phyloP scores from a whole-genome alignment of 495 filamentous ascomycete genomes.

The Podospora pseudoanserina region DNA sequence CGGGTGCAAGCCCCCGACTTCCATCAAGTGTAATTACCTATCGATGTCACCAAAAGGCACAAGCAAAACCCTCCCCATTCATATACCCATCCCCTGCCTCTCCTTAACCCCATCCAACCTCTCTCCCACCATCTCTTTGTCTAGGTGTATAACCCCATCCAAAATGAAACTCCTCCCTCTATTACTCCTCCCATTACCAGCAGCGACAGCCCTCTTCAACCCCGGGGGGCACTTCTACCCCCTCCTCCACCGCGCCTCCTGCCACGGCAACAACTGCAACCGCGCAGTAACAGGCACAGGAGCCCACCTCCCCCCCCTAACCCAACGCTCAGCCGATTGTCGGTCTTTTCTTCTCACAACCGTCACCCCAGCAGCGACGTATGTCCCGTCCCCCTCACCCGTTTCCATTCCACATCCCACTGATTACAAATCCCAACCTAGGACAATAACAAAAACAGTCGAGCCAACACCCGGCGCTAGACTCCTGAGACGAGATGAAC shows the following conservation, averaged over 20 bases:
- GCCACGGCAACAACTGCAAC: conserved; percentile 38
- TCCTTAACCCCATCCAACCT: background rate
- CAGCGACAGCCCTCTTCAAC: conserved; percentile 25
- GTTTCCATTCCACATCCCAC: background rate
- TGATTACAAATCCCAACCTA: background rate
- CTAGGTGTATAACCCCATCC: background rate
- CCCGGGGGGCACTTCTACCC: conserved; percentile 23
- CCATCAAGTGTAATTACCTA: background rate
- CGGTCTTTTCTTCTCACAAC: conserved; percentile 33
- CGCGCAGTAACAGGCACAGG: conserved; percentile 34
- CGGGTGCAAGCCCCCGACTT: background rate
- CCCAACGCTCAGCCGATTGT: conserved; percentile 31
- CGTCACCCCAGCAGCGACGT: conserved; percentile 33
- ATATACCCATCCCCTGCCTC: background rate
- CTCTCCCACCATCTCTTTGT: too few relatives aligned
- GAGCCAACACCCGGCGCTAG: conserved; percentile 14
- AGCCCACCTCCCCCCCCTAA: conserved; percentile 23
- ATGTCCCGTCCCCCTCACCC: conserved; percentile 9
- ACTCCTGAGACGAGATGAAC: conserved; percentile 7
- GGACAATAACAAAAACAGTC: conserved; percentile 32
- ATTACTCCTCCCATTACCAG: background rate
- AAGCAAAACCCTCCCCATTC: background rate
- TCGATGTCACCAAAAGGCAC: background rate
- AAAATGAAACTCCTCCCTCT: background rate
- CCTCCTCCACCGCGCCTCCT: conserved; percentile 23